Evolutionary conservation across 805 yeast genomes (phyloP), one percentile per base, ranked within the genome.

Genomic region (Wickerhamia fluorescens): DNA sequence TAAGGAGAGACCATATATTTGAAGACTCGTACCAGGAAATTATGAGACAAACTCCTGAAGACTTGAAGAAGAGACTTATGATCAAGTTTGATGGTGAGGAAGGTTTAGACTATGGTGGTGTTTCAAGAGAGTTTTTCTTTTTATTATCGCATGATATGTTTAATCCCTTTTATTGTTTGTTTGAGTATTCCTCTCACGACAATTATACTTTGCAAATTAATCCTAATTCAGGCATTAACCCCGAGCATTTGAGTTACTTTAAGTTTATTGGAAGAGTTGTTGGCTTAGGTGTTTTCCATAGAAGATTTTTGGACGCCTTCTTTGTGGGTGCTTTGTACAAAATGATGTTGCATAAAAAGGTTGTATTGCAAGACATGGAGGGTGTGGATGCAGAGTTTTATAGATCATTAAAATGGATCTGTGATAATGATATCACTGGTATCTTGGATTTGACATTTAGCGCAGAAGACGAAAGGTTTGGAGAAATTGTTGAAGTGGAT

Each of bases 101-200:
- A 68, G 99, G 98, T 58, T 73, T 92, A 48, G 99, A 92, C 67
- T 92, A 92, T 54, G 99, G 99, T 71, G 99, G 99, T 55, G 97
- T 92, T 38, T 86, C 96, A 17, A 75, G 99, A 66, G 99, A 92
- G 60, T 92, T 86, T 58, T 92, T 92, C 79, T 92, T 88, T 64
- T 70, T 88, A 53, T 69, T 92, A 42, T 88, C 97, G 3, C 98
- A 92, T 55, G 97, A 92, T 60, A 92, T 92, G 96, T 92, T 92
- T 60, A 88, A 92, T 55, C 99, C 99, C 38, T 85, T 88, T 58
- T 92, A 92, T 58, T 89, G 99, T 63, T 66, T 92, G 49, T 92
- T 92, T 56, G 96, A 92, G 61, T 92, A 92, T 58, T 87, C 96
- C 11, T 94, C 97, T 20, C 95, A 88, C 61, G 99, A 92, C 63